Percentiles rank a stretch among this genome's conserved stretches.
These are phyloP conservation scores for Pyrenopolyporus hunteri DNA, from an alignment of 495 filamentous ascomycete species.

Conservation along the genomic window DNA sequence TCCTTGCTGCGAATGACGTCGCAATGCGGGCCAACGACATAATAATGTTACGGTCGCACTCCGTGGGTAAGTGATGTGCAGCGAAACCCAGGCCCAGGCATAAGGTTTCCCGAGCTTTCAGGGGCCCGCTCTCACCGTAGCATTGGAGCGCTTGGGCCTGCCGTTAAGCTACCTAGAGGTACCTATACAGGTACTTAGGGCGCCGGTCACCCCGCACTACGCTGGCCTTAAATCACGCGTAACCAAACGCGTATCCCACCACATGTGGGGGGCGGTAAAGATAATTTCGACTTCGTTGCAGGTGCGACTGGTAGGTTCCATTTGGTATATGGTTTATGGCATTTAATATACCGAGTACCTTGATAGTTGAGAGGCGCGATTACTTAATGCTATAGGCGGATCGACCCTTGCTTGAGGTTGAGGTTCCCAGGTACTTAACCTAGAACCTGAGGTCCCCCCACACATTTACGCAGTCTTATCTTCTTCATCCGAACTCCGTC, in stretches of 20 bases:
- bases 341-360: no score
- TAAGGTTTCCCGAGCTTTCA: background rate
- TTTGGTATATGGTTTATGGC: no score
- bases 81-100: background rate
- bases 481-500: no score
- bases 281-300: background rate
- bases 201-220: background rate
- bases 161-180: no score
- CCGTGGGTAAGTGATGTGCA: slow-evolving; percentile 4
- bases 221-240: background rate
- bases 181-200: no score
- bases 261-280: background rate
- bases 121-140: slow-evolving; percentile 3
- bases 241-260: background rate
- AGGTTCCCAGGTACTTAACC: background rate
- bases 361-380: no score
- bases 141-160: background rate
- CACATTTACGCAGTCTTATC: no score
- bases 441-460: background rate
- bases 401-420: no score
- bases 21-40: slow-evolving; percentile 2
- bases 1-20: slow-evolving; percentile 8
- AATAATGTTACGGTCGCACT: slow-evolving; percentile 27
- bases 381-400: no score
- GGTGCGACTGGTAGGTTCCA: no score